Percentiles rank a stretch among this genome's conserved stretches.
These are phyloP conservation scores for Sechiopsis laciniata DNA, from an alignment of 306 rosid species.

Conservation along the genomic window DNA sequence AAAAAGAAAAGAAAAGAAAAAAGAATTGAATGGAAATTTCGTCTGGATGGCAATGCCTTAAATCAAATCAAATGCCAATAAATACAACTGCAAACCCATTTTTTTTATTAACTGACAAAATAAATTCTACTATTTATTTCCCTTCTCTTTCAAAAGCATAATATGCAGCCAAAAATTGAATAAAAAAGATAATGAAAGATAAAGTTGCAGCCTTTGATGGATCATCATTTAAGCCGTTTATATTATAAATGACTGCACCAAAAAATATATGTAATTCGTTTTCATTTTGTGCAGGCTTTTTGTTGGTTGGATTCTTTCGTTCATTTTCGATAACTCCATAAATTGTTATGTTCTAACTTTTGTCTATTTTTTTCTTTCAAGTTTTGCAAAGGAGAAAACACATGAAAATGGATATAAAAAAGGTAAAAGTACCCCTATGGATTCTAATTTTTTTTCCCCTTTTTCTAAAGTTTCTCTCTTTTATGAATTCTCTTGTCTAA, in stretches of 20 bases:
- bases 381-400: slow-evolving; percentile 21
- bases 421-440: slow-evolving; percentile 23
- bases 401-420: slow-evolving; percentile 17
- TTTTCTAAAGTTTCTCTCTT: slow-evolving; percentile 16
- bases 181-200: no score
- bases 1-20: no score
- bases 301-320: slow-evolving; percentile 35
- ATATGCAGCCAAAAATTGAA: no score
- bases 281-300: not conserved
- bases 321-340: slow-evolving; percentile 48
- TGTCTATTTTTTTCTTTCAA: not conserved
- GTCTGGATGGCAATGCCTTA: no score
- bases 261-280: not conserved
- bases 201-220: no score
- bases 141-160: no score
- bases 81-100: no score
- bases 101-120: no score
- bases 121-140: no score
- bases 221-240: no score
- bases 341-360: slow-evolving; percentile 29
- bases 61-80: no score
- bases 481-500: slow-evolving; percentile 16
- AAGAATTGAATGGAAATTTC: no score
- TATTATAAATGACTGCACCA: slow-evolving; percentile 4
- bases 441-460: not conserved